Evolutionary conservation across 192 early-diverging fungal genomes (phyloP), one percentile per base, ranked within the genome.

Genomic region (Coemansia sp.): DNA sequence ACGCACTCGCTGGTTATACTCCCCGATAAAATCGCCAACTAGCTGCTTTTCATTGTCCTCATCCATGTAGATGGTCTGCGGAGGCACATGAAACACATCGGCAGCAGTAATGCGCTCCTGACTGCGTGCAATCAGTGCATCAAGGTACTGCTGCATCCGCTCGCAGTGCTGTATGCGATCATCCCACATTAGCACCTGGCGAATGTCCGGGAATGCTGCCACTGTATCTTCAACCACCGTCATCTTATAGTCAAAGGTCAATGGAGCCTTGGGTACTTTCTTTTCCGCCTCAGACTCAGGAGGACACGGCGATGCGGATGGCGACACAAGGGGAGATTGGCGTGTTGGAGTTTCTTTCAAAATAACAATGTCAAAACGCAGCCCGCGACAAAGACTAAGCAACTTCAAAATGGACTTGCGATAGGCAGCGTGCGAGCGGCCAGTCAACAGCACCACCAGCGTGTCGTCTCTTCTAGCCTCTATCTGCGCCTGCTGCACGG

Each of bases 201-300:
- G 46, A 58, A 81, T 73, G 8, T 23, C 63, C 0, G 83, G 80
- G 38, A 82, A 79, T 16, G 78, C 81, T 5, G 64, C 54, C 7
- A 83, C 52, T 1, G 76, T 41, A 26, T 83, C 79, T 53, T 85
- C 81, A 4, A 85, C 56, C 36, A 85, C 80, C 21, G 72, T 60
- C 67, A 81, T 77, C 41, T 85, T 85, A 54, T 82, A 82, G 51
- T 80, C 76, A 62, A 85, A 83, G 11, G 83, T 85, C 53, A 60
- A 21, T 10, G 80, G 80, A n/a, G 78, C 62, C 28, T 57, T 52
- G 15, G 71, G 51, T 38, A 60, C 62, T 12, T 32, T 36, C 15
- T 63, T 44, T 4, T 41, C 37, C 7, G 64, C 17, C 6, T 12
- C 40, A 17, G 26, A 28, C 18, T 12, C 12, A 9, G 18, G 20